phyloP scores from a whole-genome alignment of 768 basidiomycete genomes.

The Boletus sp. region DNA sequence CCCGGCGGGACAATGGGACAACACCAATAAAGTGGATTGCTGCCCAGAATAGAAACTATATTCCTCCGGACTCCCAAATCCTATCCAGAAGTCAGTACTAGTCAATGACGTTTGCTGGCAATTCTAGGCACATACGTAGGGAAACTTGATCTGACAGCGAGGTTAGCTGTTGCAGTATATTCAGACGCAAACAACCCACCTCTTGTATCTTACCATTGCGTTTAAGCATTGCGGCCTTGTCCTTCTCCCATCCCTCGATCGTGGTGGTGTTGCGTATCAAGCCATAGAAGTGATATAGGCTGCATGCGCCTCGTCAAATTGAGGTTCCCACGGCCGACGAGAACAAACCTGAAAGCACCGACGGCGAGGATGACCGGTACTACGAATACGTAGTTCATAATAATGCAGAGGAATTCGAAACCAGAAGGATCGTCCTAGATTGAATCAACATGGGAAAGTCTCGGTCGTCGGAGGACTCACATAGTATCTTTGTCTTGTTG shows the following conservation, averaged over 20 bases:
- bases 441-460: neutral
- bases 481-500: conserved; percentile 47
- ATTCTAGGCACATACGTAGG: conserved; percentile 62
- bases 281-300: conserved; percentile 84
- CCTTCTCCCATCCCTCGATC: conserved; percentile 98
- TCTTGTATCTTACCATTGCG: conserved; percentile 83
- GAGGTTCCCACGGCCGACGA: neutral
- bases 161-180: neutral
- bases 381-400: conserved; percentile 84
- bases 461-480: conserved; percentile 35
- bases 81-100: conserved; percentile 43
- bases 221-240: conserved; percentile 84
- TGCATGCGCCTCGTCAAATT: conserved; percentile 33
- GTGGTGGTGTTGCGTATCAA: conserved; percentile 85
- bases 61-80: conserved; percentile 78
- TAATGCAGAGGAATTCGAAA: conserved; percentile 75
- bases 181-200: conserved; percentile 35
- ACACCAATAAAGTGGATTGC: conserved; percentile 77
- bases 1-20: conserved; percentile 70
- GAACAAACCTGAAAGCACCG: conserved; percentile 78
- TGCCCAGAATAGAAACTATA: conserved; percentile 73
- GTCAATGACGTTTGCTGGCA: neutral
- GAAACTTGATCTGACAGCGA: conserved; percentile 72
- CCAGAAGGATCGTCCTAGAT: conserved; percentile 65
- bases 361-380: conserved; percentile 85